Conservation (phyloP, 768 basidiomycete species). For the Nevesoporus exiguus region DNA sequence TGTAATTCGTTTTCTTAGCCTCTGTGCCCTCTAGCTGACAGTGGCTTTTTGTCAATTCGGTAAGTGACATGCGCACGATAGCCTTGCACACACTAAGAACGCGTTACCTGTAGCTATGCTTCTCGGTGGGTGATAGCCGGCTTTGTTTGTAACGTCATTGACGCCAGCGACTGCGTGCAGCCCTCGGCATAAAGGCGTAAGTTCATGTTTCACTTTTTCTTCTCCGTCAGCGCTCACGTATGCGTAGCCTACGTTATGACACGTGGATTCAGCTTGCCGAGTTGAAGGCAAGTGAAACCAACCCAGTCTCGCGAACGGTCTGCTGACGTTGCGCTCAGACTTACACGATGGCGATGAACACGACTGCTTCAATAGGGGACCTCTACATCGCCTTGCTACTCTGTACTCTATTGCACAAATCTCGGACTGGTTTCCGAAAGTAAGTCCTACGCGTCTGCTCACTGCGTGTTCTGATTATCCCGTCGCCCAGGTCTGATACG, state of each 20-base stretch:
- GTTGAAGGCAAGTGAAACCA: constrained; percentile 37
- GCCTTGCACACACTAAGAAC: constrained; percentile 1
- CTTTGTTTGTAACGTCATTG: not conserved
- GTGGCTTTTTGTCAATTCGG: constrained; percentile 41
- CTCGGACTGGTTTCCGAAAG: constrained; percentile 52
- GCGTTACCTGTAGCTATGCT: constrained; percentile 23
- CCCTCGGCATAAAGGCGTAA: constrained; percentile 36
- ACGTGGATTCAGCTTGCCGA: constrained; percentile 38
- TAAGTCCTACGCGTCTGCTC: not conserved
- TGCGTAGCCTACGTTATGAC: constrained; percentile 22
- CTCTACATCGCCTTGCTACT: constrained; percentile 48
- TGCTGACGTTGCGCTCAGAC: constrained; percentile 12
- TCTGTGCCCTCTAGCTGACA: constrained; percentile 4
- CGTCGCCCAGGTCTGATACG: constrained; percentile 38
- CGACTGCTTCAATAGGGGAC: constrained; percentile 44
- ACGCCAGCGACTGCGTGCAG: constrained; percentile 22
- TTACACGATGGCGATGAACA: constrained; percentile 51
- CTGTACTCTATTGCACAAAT: constrained; percentile 42
- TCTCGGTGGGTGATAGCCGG: constrained; percentile 27
- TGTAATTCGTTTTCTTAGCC: not conserved
- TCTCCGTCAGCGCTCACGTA: constrained; percentile 6
- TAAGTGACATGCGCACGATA: constrained; percentile 5
- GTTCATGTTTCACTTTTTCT: constrained; percentile 7
- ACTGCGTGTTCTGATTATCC: not conserved
- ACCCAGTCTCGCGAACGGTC: not conserved